A percentile compares a stretch with the other conserved stretches of the same genome.
These are phyloP conservation scores for Rhizopus delemar DNA, from an alignment of 371 early-diverging fungal species.

Conservation along the genomic window DNA sequence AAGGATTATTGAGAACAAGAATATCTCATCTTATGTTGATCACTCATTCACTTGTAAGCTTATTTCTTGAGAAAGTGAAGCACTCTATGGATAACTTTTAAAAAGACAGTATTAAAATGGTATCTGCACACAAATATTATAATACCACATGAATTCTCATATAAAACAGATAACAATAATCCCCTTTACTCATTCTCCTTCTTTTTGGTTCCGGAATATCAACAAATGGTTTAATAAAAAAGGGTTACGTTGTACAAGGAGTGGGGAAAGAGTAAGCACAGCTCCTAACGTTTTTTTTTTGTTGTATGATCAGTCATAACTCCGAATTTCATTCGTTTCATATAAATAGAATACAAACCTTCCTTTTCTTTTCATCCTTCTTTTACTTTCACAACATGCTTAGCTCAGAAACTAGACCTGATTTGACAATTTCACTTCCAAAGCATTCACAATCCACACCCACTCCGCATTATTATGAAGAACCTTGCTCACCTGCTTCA, in stretches of 20 bases:
- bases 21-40: no score
- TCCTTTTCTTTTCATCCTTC: slow-evolving; percentile 9
- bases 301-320: background rate
- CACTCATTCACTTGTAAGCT: no score
- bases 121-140: no score
- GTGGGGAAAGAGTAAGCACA: background rate
- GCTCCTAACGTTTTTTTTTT: no score
- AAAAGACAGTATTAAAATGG: no score
- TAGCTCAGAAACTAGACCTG: slow-evolving; percentile 21
- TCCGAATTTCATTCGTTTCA: slow-evolving; percentile 3
- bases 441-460: slow-evolving; percentile 27
- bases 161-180: no score
- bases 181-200: no score
- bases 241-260: background rate
- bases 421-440: slow-evolving; percentile 11
- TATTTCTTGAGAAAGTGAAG: no score
- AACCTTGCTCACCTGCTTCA: slow-evolving; percentile 32
- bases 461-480: slow-evolving; percentile 13
- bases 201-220: background rate
- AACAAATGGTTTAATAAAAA: background rate
- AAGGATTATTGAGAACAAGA: no score
- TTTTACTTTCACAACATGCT: slow-evolving; percentile 12
- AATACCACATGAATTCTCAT: no score
- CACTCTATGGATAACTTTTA: no score
- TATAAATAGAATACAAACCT: background rate